Evolutionary conservation across 768 basidiomycete genomes (phyloP).

Genomic region (Russula griseocarnosa): DNA sequence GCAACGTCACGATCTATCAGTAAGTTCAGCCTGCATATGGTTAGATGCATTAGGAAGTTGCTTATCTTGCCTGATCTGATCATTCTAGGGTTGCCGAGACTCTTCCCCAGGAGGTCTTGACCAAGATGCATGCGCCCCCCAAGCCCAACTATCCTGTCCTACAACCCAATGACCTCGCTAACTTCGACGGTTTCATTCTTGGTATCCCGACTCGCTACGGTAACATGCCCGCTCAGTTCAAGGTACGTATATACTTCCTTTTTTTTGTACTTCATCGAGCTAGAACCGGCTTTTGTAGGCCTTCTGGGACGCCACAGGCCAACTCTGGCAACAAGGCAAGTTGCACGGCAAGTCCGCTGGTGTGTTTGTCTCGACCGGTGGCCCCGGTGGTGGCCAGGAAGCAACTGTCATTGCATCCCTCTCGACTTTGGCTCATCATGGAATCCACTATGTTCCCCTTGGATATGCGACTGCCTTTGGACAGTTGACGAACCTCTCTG

Average conservation of each 20-base stretch:
- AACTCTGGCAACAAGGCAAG: constrained; percentile 54
- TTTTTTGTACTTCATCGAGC: background rate
- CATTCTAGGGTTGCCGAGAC: constrained; percentile 70
- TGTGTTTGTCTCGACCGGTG: constrained; percentile 67
- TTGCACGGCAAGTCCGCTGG: constrained; percentile 73
- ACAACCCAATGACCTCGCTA: constrained; percentile 47
- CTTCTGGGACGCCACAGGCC: constrained; percentile 75
- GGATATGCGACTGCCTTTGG: constrained; percentile 55
- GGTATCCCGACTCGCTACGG: constrained; percentile 82
- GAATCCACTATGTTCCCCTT: constrained; percentile 66
- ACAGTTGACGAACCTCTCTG: constrained; percentile 41
- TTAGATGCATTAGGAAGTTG: background rate
- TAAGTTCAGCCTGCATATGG: constrained; percentile 30
- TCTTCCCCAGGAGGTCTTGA: constrained; percentile 61
- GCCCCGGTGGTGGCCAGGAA: constrained; percentile 82
- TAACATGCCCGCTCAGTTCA: constrained; percentile 75
- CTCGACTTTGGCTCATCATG: constrained; percentile 66
- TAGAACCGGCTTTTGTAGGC: constrained; percentile 36
- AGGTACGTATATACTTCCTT: constrained; percentile 41
- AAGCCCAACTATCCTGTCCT: constrained; percentile 72
- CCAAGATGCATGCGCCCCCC: constrained; percentile 64
- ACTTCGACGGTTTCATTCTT: constrained; percentile 70
- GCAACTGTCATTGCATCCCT: constrained; percentile 49
- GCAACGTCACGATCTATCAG: constrained; percentile 46
- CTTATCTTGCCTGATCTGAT: constrained; percentile 10